phyloP scores from a whole-genome alignment of 2,329 filamentous ascomycete genomes.

The Alternaria triticimaculans region DNA sequence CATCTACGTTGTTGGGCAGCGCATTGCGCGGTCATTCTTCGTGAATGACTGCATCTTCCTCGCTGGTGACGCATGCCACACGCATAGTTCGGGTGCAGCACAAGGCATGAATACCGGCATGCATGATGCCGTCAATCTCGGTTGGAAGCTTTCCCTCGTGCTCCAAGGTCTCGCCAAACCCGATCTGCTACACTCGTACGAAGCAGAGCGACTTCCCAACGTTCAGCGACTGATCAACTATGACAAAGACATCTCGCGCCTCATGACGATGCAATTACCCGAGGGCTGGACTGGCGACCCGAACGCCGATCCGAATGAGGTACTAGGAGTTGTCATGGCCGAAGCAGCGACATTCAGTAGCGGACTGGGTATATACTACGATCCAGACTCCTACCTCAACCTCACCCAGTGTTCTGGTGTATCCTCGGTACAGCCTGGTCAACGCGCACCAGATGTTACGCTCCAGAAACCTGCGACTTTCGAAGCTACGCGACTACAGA shows the following conservation, averaged over 20 bases:
- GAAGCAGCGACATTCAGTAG: slow-evolving; percentile 40
- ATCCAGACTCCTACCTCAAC: slow-evolving; percentile 46
- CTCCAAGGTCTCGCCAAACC: not conserved
- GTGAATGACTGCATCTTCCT: slow-evolving; percentile 58
- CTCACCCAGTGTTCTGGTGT: slow-evolving; percentile 10
- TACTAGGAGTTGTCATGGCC: slow-evolving; percentile 34
- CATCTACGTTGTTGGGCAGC: slow-evolving; percentile 53
- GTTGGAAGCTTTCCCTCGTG: not conserved
- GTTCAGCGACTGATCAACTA: slow-evolving; percentile 52
- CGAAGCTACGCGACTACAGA: slow-evolving; percentile 53
- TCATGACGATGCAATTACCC: slow-evolving; percentile 46
- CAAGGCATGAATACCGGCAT: not conserved
- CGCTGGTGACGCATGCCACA: slow-evolving; percentile 57
- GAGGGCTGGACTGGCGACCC: slow-evolving; percentile 42
- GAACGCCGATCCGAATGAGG: slow-evolving; percentile 35
- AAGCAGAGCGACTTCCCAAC: slow-evolving; percentile 43
- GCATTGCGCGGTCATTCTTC: slow-evolving; percentile 44
- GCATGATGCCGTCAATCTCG: not conserved
- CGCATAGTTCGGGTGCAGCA: not conserved
- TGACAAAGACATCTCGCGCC: slow-evolving; percentile 44
- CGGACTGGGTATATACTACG: slow-evolving; percentile 43
- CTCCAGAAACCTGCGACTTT: slow-evolving; percentile 56
- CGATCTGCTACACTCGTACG: not conserved
- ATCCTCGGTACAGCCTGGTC: slow-evolving; percentile 46
- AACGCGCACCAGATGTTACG: slow-evolving; percentile 56